These are phyloP conservation scores for Chytriomyces confervae DNA, from an alignment of 192 early-diverging fungal genomes.

Conservation along the genomic window DNA sequence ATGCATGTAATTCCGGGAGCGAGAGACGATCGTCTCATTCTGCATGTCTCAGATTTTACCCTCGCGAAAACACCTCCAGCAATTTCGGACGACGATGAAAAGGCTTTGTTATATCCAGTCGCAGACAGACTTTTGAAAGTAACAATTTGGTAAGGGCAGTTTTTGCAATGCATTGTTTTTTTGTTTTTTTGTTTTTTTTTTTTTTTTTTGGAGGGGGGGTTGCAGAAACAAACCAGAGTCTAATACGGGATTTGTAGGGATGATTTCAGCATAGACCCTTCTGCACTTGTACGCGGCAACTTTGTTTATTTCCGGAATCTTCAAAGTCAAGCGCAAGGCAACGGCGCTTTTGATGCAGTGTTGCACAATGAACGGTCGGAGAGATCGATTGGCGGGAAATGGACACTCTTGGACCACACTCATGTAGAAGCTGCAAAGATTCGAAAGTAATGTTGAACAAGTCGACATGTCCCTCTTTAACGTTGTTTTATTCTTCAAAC, in stretches of 20 bases:
- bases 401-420: background rate
- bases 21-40: background rate
- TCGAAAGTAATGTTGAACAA: too few relatives aligned
- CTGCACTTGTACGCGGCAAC: background rate
- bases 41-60: background rate
- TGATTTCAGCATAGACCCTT: background rate
- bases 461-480: too few relatives aligned
- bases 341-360: background rate
- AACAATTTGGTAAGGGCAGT: background rate
- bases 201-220: background rate
- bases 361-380: background rate
- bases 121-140: background rate
- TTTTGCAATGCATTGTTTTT: background rate
- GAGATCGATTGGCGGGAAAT: background rate
- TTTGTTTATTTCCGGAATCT: constrained; percentile 1
- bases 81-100: background rate
- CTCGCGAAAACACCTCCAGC: background rate
- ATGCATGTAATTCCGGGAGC: background rate
- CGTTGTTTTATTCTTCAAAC: too few relatives aligned
- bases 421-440: too few relatives aligned
- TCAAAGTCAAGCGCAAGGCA: background rate
- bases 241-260: background rate
- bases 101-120: background rate
- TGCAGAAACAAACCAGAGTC: background rate
- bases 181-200: too few relatives aligned